Base-by-base conservation (phyloP, 495 filamentous ascomycete genomes). In the Penicillium malachiteum region DNA sequence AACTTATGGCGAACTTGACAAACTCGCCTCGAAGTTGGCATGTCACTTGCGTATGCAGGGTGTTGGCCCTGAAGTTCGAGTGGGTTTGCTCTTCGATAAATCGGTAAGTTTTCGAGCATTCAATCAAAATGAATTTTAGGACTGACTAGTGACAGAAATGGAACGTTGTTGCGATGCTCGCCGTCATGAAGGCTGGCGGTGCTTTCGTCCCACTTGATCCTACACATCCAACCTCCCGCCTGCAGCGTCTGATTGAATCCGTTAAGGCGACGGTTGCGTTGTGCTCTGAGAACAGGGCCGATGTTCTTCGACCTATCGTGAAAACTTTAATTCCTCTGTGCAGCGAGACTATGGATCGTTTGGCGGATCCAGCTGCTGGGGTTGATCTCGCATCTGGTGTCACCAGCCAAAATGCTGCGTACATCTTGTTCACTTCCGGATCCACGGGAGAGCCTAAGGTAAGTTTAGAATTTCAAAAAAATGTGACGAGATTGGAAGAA, bases 201-300 rank as follows among this genome's bases (percentile, higher is more conserved):
- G 81, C 71, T 1, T 81, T 81, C 56, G 82, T 86, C 18, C 83
- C 81, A 3, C 65, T 87, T 17, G 82, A 86, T 34, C 79, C 84
- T 11, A 69, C 71, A 4, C 82, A 87, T 53, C 84, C 84, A 13
- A 64, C 64, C 9, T 65, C 71, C 44, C 78, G 85, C 3, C 64
- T 84, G n/a, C 68, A 75, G 48, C 61, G 65, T 35, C 64, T 81
- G 14, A 66, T 71, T n/a, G 44, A 64, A 39, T 72, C 71, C 18
- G 68, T 78, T 21, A 63, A 71, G 38, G 76, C 70, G 14, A 64
- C 63, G 12, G 67, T 85, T 35, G 62, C 84, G 9, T 56, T 89
- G 42, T 83, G 83, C 30, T 89, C 86, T 5, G 58, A 67, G 51
- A 60, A 48, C 7, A 65, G 66, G 42, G 58, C 54, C 8, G 65